A percentile compares a stretch with the other conserved stretches of the same genome.
Evolutionary conservation across 2,329 filamentous ascomycete species (phyloP).

Genomic region (Colletotrichum magnum): DNA sequence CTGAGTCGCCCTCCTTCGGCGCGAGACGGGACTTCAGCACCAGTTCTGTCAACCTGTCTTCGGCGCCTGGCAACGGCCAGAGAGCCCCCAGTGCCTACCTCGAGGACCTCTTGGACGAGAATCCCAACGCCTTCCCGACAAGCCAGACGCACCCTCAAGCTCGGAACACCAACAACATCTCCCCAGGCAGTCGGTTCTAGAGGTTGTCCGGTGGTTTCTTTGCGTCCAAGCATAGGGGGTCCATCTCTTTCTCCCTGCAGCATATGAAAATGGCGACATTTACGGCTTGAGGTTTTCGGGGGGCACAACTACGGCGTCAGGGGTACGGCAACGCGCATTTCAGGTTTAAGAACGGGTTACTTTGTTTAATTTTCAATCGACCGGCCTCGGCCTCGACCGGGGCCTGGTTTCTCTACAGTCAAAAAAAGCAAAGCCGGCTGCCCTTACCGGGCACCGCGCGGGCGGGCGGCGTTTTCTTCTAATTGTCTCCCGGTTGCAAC

Average conservation of each 20-base stretch:
- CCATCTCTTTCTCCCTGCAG: slow-evolving; percentile 15
- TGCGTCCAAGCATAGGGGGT: slow-evolving; percentile 5
- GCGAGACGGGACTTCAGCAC: slow-evolving; percentile 68
- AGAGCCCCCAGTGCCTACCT: slow-evolving; percentile 90
- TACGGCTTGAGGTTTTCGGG: slow-evolving; percentile 21
- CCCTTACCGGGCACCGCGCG: slow-evolving; percentile 10
- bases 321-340: slow-evolving; percentile 29
- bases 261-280: slow-evolving; percentile 33
- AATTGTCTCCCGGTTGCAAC: slow-evolving; percentile 20
- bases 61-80: slow-evolving; percentile 69
- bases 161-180: slow-evolving; percentile 28
- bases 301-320: slow-evolving; percentile 36
- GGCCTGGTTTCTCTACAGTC: background rate
- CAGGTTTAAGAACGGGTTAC: slow-evolving; percentile 27
- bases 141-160: slow-evolving; percentile 51
- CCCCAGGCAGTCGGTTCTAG: slow-evolving; percentile 27
- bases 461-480: slow-evolving; percentile 8
- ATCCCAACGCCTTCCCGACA: slow-evolving; percentile 68
- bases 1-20: slow-evolving; percentile 72
- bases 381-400: background rate
- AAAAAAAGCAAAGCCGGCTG: slow-evolving; percentile 22
- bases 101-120: slow-evolving; percentile 89
- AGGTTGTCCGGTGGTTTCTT: background rate
- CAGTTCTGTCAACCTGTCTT: slow-evolving; percentile 77
- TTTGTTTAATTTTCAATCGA: slow-evolving; percentile 26